phyloP scores from a whole-genome alignment of 1,139 yeast genomes.

The Komagataea norvegica region DNA sequence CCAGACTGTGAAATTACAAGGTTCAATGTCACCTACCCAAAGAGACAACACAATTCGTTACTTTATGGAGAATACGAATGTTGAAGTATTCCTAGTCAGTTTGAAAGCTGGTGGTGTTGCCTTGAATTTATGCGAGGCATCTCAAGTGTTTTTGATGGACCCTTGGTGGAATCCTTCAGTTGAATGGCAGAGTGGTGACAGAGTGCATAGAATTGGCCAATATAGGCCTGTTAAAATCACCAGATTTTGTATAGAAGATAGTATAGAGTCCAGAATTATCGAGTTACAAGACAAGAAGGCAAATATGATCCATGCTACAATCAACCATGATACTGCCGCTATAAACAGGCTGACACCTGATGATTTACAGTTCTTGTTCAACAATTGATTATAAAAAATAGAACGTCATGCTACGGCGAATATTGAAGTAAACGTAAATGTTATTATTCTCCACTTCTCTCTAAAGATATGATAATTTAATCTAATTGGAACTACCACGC shows the following conservation, averaged over 20 bases:
- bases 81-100: conserved; percentile 90
- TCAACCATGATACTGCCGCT: conserved; percentile 88
- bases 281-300: conserved; percentile 97
- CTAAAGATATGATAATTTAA: too few species aligned
- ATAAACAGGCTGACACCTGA: conserved; percentile 84
- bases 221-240: conserved; percentile 92
- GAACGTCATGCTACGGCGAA: too few species aligned
- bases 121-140: conserved; percentile 89
- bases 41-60: conserved; percentile 86
- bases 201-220: conserved; percentile 97
- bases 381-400: conserved; percentile 39
- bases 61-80: conserved; percentile 87
- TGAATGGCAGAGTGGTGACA: conserved; percentile 97
- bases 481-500: conserved; percentile 47
- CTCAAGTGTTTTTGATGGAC: conserved; percentile 89
- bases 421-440: too few species aligned
- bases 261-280: conserved; percentile 92
- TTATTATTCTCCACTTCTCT: too few species aligned
- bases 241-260: conserved; percentile 88
- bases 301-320: conserved; percentile 94
- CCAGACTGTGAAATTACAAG: conserved; percentile 87
- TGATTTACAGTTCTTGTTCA: conserved; percentile 89
- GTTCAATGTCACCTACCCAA: conserved; percentile 94
- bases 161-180: conserved; percentile 99
- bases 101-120: conserved; percentile 99